Evolutionary conservation across 176 grass and related monocot genomes (phyloP).

Genomic region (Paspalum vaginatum): DNA sequence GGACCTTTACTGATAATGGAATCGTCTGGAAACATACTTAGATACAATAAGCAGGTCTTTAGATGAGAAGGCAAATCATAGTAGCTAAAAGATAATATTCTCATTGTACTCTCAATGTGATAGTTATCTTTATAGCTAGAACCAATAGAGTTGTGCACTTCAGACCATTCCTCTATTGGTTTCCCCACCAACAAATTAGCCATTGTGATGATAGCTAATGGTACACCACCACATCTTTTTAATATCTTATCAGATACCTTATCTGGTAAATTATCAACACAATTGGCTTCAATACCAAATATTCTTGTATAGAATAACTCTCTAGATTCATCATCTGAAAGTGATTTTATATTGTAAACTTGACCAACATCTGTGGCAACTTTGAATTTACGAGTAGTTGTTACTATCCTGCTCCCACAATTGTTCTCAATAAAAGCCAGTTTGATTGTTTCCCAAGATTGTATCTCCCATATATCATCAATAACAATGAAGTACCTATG

Average conservation of each 20-base stretch:
- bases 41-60: not conserved
- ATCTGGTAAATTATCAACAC: not conserved
- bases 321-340: slow-evolving; percentile 3
- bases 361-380: not conserved
- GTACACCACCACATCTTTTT: slow-evolving; percentile 14
- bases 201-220: slow-evolving; percentile 20
- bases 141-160: not conserved
- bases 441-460: slow-evolving; percentile 14
- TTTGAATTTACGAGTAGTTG: not conserved
- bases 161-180: not conserved
- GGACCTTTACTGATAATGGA: not conserved
- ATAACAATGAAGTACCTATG: slow-evolving; percentile 13
- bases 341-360: not conserved
- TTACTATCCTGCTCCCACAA: not conserved
- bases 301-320: not conserved
- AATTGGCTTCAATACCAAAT: not conserved
- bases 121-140: slow-evolving; percentile 5
- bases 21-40: slow-evolving; percentile 33
- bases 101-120: slow-evolving; percentile 12
- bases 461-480: slow-evolving; percentile 18
- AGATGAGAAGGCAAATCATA: slow-evolving; percentile 15
- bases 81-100: slow-evolving; percentile 15
- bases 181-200: slow-evolving; percentile 4
- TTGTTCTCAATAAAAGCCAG: not conserved
- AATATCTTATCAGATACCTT: not conserved